Percentiles rank a stretch among this genome's conserved stretches.
phyloP scores from a whole-genome alignment of 768 basidiomycete genomes.

The Podaxis sp. region DNA sequence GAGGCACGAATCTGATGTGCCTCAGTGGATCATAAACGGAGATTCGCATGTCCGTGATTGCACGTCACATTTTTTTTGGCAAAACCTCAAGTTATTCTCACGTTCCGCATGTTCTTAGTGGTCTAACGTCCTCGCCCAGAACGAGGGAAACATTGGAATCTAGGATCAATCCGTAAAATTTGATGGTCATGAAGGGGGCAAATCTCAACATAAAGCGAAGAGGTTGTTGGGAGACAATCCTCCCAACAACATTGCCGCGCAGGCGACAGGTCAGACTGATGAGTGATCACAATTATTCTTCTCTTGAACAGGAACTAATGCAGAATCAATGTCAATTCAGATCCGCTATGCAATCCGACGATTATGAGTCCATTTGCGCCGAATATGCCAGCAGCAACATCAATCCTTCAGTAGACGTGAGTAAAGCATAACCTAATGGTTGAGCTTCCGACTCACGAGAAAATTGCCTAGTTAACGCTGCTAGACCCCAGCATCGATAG shows the following conservation, averaged over 20 bases:
- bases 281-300: background rate
- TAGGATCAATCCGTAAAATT: too few species aligned
- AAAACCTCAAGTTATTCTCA: too few species aligned
- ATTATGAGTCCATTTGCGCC: background rate
- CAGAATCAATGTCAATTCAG: background rate
- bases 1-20: too few species aligned
- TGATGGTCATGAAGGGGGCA: background rate
- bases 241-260: background rate
- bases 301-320: background rate
- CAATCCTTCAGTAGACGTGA: background rate
- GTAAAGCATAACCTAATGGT: background rate
- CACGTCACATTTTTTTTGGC: too few species aligned
- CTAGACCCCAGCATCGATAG: background rate
- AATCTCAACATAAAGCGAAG: background rate
- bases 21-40: too few species aligned
- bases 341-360: background rate
- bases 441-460: background rate
- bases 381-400: background rate
- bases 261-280: background rate
- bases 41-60: too few species aligned
- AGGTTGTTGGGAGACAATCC: background rate
- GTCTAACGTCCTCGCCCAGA: too few species aligned
- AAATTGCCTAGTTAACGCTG: background rate
- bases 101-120: too few species aligned
- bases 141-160: too few species aligned